phyloP scores from a whole-genome alignment of 495 filamentous ascomycete species.

The Cairneyella variabilis region DNA sequence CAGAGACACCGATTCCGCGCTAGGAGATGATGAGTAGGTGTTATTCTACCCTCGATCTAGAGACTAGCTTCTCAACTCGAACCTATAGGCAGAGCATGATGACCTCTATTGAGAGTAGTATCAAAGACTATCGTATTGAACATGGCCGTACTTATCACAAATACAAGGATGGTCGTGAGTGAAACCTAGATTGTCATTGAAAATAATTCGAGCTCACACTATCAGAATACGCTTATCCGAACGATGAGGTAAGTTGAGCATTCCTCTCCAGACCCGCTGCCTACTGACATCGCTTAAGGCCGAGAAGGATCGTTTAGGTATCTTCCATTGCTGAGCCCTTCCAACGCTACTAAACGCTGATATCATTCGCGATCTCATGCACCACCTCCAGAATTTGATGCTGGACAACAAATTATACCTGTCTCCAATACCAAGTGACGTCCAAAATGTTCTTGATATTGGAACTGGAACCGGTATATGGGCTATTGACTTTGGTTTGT shows the following conservation, averaged over 20 bases:
- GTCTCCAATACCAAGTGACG: slow-evolving; percentile 32
- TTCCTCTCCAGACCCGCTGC: not conserved
- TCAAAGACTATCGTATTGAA: slow-evolving; percentile 26
- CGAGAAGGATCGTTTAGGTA: slow-evolving; percentile 26
- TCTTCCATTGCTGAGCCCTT: not conserved
- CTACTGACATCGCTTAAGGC: slow-evolving; percentile 2
- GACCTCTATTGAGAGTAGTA: slow-evolving; percentile 23
- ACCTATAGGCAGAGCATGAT: slow-evolving; percentile 10
- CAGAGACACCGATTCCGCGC: not conserved
- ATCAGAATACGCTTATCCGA: slow-evolving; percentile 22
- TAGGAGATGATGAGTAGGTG: not conserved
- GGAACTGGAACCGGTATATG: slow-evolving; percentile 55
- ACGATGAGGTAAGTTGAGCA: slow-evolving; percentile 21
- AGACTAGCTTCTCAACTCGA: not conserved
- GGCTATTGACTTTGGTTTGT: slow-evolving; percentile 50
- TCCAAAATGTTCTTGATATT: slow-evolving; percentile 48
- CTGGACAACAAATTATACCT: slow-evolving; percentile 43
- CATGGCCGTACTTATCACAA: slow-evolving; percentile 31
- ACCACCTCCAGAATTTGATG: slow-evolving; percentile 47
- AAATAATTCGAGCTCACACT: not conserved
- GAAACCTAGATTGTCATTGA: not conserved
- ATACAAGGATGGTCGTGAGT: slow-evolving; percentile 30
- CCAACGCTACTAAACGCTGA: not conserved
- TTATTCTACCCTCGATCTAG: not conserved
- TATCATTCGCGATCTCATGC: slow-evolving; percentile 12